Evolutionary conservation across 2,329 filamentous ascomycete species (phyloP).

Genomic region (Venturia effusa): DNA sequence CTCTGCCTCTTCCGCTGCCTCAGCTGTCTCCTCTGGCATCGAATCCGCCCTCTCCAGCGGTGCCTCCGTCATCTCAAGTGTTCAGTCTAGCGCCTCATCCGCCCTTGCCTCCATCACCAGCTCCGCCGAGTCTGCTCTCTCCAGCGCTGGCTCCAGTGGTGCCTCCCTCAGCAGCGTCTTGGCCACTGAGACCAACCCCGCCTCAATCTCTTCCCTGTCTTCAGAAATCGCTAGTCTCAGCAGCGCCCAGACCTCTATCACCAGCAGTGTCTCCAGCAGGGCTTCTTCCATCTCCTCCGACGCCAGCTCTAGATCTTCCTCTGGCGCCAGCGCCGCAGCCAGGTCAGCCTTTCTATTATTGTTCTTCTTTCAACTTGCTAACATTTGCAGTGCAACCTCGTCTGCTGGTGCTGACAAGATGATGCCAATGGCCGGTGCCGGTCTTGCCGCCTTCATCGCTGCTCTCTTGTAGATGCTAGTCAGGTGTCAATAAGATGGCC

Average conservation of each 20-base stretch:
- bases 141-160: neutral
- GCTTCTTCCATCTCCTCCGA: neutral
- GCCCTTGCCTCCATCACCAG: neutral
- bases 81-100: neutral
- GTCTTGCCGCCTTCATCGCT: constrained; percentile 5
- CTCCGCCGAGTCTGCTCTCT: neutral
- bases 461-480: neutral
- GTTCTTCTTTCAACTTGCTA: neutral
- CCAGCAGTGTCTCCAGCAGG: neutral
- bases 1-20: neutral
- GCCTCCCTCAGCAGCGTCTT: neutral
- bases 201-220: neutral
- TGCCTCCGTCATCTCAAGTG: neutral
- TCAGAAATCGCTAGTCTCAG: neutral
- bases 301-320: neutral
- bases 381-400: neutral
- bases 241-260: neutral
- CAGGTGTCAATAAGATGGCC: too few relatives aligned
- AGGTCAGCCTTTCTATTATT: neutral
- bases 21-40: neutral
- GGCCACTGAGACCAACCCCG: neutral
- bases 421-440: constrained; percentile 1
- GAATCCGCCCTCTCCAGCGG: neutral
- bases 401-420: constrained; percentile 3
- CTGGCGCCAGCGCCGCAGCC: neutral